phyloP scores from a whole-genome alignment of 371 early-diverging fungal species.

The Dichotomocladium elegans region DNA sequence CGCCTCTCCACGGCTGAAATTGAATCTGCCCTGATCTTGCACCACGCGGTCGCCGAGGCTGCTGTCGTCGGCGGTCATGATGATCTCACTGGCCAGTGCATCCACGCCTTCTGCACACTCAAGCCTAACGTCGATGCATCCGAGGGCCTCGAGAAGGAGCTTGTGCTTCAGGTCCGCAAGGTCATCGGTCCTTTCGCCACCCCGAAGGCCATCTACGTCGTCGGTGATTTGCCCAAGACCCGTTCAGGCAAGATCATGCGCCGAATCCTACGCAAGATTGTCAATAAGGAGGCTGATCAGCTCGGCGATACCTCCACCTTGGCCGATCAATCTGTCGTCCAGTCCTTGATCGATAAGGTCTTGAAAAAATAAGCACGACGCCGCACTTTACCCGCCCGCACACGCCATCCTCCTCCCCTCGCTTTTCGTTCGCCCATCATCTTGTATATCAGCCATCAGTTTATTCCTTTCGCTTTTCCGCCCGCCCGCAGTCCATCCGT shows the following conservation, averaged over 20 bases:
- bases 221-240: slow-evolving; percentile 96
- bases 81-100: slow-evolving; percentile 89
- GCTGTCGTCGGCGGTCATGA: slow-evolving; percentile 94
- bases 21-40: slow-evolving; percentile 80
- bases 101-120: slow-evolving; percentile 73
- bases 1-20: slow-evolving; percentile 96
- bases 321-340: slow-evolving; percentile 56
- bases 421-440: too few species aligned
- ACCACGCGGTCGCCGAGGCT: slow-evolving; percentile 85
- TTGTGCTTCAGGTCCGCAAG: slow-evolving; percentile 79
- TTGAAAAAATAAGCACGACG: slow-evolving; percentile 4
- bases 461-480: too few species aligned
- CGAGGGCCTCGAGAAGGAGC: slow-evolving; percentile 52
- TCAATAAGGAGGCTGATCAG: slow-evolving; percentile 78
- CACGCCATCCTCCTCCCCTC: too few species aligned
- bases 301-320: slow-evolving; percentile 89
- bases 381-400: too few species aligned
- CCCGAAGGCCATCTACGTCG: slow-evolving; percentile 84
- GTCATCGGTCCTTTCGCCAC: slow-evolving; percentile 94
- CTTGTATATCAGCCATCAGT: too few species aligned
- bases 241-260: slow-evolving; percentile 97
- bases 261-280: slow-evolving; percentile 91
- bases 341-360: slow-evolving; percentile 13
- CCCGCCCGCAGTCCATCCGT: too few species aligned
- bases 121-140: slow-evolving; percentile 53